Evolutionary conservation across 176 grass and related monocot species (phyloP), one percentile per base, ranked within the genome.

Genomic region (Cenchrus purpureus): DNA sequence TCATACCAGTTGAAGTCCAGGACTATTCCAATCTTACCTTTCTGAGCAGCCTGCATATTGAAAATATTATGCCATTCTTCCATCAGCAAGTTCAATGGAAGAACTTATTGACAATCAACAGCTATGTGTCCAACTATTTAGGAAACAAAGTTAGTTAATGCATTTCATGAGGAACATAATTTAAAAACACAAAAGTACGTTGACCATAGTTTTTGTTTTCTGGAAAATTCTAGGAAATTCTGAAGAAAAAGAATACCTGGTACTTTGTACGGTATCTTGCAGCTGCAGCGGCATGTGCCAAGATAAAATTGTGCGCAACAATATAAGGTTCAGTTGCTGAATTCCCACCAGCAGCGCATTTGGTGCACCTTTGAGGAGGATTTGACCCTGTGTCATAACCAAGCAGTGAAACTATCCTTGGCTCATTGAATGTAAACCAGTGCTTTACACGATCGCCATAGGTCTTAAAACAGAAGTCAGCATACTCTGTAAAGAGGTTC

Each of bases 401-500:
- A 84, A 84, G 77, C 53, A 80, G n/a, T 3, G 91, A 20, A 34
- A 89, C 82, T 72, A 91, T 91, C 71, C 86, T 86, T 70, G 91
- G 91, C 62, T 95, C 94, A 67, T 95, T 95, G 58, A 95, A 84
- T 71, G 94, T 95, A 82, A 93, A 83, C 94, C 94, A 95, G 71
- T 93, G 91, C 72, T 95, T 95, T 19, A 95, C 88, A 65, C 94
- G 91, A 79, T 95, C 62, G 4, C 94, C 91, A 10, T 93, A 95
- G 32, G 85, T 90, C 80, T 87, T 87, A 85, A 95, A 95, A 82
- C 91, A 93, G 34, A 93, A 90, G 15, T 96, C 94, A 52, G 88
- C 81, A 29, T 96, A 96, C 22, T 93, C 80, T 70, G 85, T 37
- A 82, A 89, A 93, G 34, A 92, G 56, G 25, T 89, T 80, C 71